Conservation (phyloP, 2,329 filamentous ascomycete species). For the Trichophyton benhamiae region DNA sequence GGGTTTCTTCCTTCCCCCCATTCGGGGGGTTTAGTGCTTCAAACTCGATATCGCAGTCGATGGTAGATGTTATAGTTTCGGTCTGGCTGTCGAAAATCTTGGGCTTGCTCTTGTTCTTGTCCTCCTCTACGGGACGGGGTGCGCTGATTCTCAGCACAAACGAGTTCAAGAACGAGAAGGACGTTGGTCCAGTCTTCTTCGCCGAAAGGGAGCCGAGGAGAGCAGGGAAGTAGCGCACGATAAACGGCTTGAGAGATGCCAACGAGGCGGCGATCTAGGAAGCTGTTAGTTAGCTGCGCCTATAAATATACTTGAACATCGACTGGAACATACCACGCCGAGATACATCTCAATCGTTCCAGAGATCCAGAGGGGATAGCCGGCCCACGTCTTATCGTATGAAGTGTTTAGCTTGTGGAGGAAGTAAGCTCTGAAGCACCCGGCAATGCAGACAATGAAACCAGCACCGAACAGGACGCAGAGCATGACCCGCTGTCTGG, state of each 20-base stretch:
- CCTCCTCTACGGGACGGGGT: neutral
- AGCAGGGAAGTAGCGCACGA: neutral
- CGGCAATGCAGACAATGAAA: neutral
- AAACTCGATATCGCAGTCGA: neutral
- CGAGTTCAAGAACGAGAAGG: neutral
- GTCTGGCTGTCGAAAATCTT: neutral
- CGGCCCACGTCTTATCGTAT: neutral
- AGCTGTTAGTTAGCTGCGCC: neutral
- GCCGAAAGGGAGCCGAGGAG: neutral
- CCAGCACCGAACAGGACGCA: neutral
- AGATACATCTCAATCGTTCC: neutral
- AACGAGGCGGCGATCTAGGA: neutral
- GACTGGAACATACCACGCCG: neutral
- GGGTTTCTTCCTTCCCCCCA: neutral
- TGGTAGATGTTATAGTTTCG: neutral
- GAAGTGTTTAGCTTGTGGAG: neutral
- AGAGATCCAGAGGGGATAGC: neutral
- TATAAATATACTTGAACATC: neutral
- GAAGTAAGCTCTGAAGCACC: neutral
- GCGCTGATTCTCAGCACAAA: neutral
- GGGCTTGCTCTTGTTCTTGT: neutral
- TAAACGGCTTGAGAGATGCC: neutral
- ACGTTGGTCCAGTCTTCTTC: neutral
- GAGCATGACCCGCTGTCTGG: neutral
- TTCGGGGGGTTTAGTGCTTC: neutral